Evolutionary conservation across 495 filamentous ascomycete genomes (phyloP), one percentile per base, ranked within the genome.

Genomic region (Talaromyces borbonicus): DNA sequence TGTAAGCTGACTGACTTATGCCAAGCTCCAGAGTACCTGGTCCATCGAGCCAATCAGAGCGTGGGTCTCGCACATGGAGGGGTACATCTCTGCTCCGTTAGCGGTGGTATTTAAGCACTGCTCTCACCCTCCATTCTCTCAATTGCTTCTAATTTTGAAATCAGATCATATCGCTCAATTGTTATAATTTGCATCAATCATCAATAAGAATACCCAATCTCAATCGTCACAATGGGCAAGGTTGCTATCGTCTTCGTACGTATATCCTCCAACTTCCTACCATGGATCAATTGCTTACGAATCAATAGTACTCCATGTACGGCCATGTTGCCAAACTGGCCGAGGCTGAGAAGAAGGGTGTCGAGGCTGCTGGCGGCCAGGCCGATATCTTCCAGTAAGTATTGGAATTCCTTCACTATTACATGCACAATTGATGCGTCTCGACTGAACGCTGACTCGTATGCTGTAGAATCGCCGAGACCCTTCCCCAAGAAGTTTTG

Each of bases 231-330:
- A 36, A 46, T 46, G 43, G 30, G 87, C 65, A 90, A 87, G 70
- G 73, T 95, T 57, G 90, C 90, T 49, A 93, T 95, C 62, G 76
- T 95, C 64, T 90, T 76, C 56, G 85, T 90, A 78, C 54, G 84
- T 79, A 78, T 53, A 82, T 79, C 44, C 47, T 20, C 33, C 31
- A 31, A 12, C 18, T 23, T 51, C 26, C n/a, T 44, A 2, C 30
- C n/a, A 26, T 16, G 15, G 26, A 49, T 33, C 41, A 39, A 49
- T 48, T 55, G 57, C 53, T 31, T 35, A 31, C 43, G 33, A 25
- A 46, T 23, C 18, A 14, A 15, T 24, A 94, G 87, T 98, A 97
- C 72, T 95, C 90, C 52, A 85, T 87, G 74, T 98, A 93, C 68
- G 90, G 92, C 66, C 90, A 97, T 67, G 85, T 95, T 68, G 56